Base-by-base conservation (phyloP, 176 grass and related monocot genomes). In the Miscanthus lutarioriparius region DNA sequence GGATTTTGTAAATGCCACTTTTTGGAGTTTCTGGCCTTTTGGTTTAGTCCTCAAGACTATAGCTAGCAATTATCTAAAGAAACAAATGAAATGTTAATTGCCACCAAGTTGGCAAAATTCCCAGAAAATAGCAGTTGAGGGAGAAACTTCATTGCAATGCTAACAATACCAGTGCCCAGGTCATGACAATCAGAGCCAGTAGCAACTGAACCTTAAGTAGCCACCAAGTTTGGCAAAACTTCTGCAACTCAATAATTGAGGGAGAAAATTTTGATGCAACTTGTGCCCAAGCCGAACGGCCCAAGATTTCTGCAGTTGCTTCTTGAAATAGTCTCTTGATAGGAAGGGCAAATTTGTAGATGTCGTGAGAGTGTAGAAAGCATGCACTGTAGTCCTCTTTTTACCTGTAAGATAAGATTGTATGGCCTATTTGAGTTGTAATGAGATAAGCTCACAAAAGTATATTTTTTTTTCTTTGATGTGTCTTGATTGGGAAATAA, bases 31-130 rank as follows among this genome's bases (percentile, higher is more conserved):
- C 82, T 88, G 86, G 78, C 86, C 72, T 91, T 91, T 88, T 86
- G 86, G 78, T 86, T 86, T 88, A 92, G 86, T 73, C 82, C 65
- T 77, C 86, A 92, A 92, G 83, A 47, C 33, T 74, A 39, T 92
- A 92, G 79, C 79, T 92, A 92, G 90, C 83, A 79, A 85, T 86
- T 76, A 88, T 86, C 58, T 92, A 92, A 92, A 89, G 90, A 92
- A 88, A 89, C 67, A 92, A 81, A 88, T 68, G 90, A 89, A 86
- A 33, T 89, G 72, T 83, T 86, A 85, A 83, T 83, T 83, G 82
- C 86, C 74, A 86, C 83, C 90, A 89, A 89, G 86, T 86, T 80
- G 82, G 83, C 79, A 27, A 79, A 92, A 79, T 81, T 4, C 26
- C 37, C 38, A 61, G 33, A 82, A 85, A 10, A 72, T 79, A 92